Evolutionary conservation across 345 rosid species (phyloP).

Genomic region (Lumnitzera littorea): DNA sequence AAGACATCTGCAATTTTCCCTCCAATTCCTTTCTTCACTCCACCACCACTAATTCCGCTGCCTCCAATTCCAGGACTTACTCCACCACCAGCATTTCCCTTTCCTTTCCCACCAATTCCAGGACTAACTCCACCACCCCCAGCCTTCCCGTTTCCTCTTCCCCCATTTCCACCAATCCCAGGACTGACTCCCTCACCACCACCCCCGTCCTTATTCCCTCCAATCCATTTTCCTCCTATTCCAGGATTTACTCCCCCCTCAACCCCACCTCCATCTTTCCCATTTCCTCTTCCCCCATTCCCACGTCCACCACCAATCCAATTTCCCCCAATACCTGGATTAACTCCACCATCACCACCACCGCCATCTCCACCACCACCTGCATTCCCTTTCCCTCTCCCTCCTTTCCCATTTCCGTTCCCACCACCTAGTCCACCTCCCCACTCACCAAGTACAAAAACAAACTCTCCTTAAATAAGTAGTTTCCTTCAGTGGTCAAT

Average conservation of each 20-base stretch:
- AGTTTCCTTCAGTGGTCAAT: no score
- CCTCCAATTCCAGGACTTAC: slow-evolving; percentile 20
- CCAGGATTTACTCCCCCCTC: no score
- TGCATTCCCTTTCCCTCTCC: slow-evolving; percentile 3
- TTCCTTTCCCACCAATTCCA: slow-evolving; percentile 19
- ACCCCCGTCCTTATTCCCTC: slow-evolving; percentile 6
- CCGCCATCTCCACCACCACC: slow-evolving; percentile 10
- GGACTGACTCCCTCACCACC: slow-evolving; percentile 12
- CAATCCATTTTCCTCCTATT: slow-evolving; percentile 6
- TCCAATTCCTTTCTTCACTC: slow-evolving; percentile 9
- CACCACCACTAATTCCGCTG: slow-evolving; percentile 19
- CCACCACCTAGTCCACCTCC: not conserved
- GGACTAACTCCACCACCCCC: slow-evolving; percentile 21
- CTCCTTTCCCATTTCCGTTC: slow-evolving; percentile 2
- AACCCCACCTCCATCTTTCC: slow-evolving; percentile 6
- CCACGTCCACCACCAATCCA: slow-evolving; percentile 23
- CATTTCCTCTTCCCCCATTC: slow-evolving; percentile 1
- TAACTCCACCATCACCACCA: slow-evolving; percentile 34
- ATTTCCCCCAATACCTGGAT: slow-evolving; percentile 32
- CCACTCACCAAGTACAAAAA: not conserved
- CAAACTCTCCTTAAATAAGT: no score
- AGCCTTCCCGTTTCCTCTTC: slow-evolving; percentile 3
- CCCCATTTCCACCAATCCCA: slow-evolving; percentile 1
- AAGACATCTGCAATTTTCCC: slow-evolving; percentile 7
- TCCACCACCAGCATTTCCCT: slow-evolving; percentile 6